Evolutionary conservation across 2,329 filamentous ascomycete species (phyloP).

Genomic region (Fusarium proliferatum): DNA sequence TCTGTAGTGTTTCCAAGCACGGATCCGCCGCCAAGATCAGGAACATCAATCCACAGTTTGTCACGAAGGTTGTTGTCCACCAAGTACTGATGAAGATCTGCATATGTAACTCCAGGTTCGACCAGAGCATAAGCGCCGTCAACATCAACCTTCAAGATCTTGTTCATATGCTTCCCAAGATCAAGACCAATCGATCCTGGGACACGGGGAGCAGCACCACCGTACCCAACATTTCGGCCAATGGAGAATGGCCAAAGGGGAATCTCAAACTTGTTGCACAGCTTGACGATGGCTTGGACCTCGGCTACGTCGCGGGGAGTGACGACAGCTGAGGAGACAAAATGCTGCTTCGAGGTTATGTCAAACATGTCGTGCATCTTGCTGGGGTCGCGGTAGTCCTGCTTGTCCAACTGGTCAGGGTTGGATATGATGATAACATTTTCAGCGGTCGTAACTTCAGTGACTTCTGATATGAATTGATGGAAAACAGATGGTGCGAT

Average conservation of each 20-base stretch:
- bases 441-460: not conserved
- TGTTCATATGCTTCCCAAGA: conserved; percentile 34
- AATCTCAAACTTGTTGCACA: conserved; percentile 30
- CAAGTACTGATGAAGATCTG: conserved; percentile 27
- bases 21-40: conserved; percentile 31
- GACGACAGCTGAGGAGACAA: conserved; percentile 31
- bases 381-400: conserved; percentile 29
- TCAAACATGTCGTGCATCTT: conserved; percentile 38
- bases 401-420: conserved; percentile 5
- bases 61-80: conserved; percentile 25
- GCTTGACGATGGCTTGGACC: conserved; percentile 20
- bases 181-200: conserved; percentile 21
- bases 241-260: conserved; percentile 37
- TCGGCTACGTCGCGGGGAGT: conserved; percentile 25
- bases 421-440: conserved; percentile 25
- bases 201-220: conserved; percentile 28
- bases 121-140: conserved; percentile 31
- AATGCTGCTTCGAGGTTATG: conserved; percentile 24
- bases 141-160: conserved; percentile 27
- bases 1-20: conserved; percentile 33
- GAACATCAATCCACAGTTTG: conserved; percentile 36
- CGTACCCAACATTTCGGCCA: conserved; percentile 34
- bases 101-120: conserved; percentile 28
- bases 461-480: conserved; percentile 15
- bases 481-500: conserved; percentile 5